Evolutionary conservation across 257 asterid genomes (phyloP), one percentile per base, ranked within the genome.

Genomic region (Lycium barbarum): DNA sequence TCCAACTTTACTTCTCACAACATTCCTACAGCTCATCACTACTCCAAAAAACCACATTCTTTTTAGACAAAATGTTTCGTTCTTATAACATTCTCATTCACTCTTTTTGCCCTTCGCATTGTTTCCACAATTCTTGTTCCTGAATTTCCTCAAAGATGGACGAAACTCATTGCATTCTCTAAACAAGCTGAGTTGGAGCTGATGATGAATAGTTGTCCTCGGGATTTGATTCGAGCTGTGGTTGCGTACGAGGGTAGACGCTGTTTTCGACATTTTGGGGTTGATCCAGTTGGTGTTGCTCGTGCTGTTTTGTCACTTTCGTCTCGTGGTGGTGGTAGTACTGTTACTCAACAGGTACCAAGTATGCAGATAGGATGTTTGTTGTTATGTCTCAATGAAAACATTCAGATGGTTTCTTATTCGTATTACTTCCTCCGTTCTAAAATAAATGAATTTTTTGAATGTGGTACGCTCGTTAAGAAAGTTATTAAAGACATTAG

Each of bases 251-350:
- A 88, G 61, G 89, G 88, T 45, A 88, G 87, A 53, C 86, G 89
- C 17, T 88, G 85, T 85, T 90, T 86, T 76, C 38, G 61, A 76
- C 90, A 88, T 84, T 81, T 51, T 9, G 89, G 92, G 7, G 68
- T 84, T 45, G 90, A 88, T 85, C 87, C 90, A 22, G 65, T 88
- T 26, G 89, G 90, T 33, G 51, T 85, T 33, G 89, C 83, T 15
- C 86, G 85, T n/a, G 91, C 88, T 63, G 61, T 88, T 22, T 63
- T 90, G 6, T 85, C 91, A 2, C 84, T 90, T 9, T 81, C 89
- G 57, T 76, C 83, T 79, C 87, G 84, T 13, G 92, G 88, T 43
- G 91, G 91, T n/a, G 89, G 88, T 26, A 88, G 90, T 79, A 90
- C 90, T 6, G 84, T 86, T 26, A 83, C 87, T 11, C 88, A 86